A percentile compares a stretch with the other conserved stretches of the same genome.
Conservation (phyloP, 2,329 filamentous ascomycete genomes). For the Aspergillus oerlinghausenensis region DNA sequence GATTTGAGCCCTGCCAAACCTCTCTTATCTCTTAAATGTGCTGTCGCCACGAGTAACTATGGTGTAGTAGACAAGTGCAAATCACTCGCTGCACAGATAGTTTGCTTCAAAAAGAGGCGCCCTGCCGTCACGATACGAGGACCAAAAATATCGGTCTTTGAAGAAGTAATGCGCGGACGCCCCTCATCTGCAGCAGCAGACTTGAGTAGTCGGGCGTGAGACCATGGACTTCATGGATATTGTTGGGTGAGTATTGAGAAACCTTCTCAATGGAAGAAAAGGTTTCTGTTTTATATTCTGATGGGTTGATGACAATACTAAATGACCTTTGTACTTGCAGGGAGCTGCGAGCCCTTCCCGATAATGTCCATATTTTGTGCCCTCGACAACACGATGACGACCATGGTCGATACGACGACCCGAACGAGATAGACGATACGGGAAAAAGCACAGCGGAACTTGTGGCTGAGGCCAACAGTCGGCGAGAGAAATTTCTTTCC, state of each 20-base stretch:
- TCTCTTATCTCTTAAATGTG: slow-evolving; percentile 1
- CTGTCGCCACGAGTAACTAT: slow-evolving; percentile 9
- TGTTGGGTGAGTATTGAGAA: slow-evolving; percentile 32
- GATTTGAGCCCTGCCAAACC: background rate
- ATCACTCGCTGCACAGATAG: background rate
- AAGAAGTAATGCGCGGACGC: slow-evolving; percentile 17
- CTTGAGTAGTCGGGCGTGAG: slow-evolving; percentile 10
- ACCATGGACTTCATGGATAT: slow-evolving; percentile 40
- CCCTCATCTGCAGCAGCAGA: slow-evolving; percentile 4
- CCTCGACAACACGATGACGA: slow-evolving; percentile 62
- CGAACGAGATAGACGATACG: slow-evolving; percentile 47
- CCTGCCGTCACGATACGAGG: background rate
- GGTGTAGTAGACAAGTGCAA: slow-evolving; percentile 9
- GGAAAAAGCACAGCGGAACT: slow-evolving; percentile 33
- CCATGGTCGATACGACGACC: slow-evolving; percentile 58
- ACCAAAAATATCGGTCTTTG: background rate
- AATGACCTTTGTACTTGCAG: slow-evolving; percentile 20
- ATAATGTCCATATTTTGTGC: slow-evolving; percentile 62
- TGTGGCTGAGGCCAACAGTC: slow-evolving; percentile 52
- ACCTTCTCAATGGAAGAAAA: background rate
- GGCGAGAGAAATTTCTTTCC: slow-evolving; percentile 61
- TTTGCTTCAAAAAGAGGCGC: background rate
- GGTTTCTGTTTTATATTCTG: background rate
- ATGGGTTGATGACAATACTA: slow-evolving; percentile 5
- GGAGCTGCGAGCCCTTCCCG: slow-evolving; percentile 42